Conservation (phyloP, 2,329 filamentous ascomycete genomes). For the Dryadomyces quercus-mongolicae region DNA sequence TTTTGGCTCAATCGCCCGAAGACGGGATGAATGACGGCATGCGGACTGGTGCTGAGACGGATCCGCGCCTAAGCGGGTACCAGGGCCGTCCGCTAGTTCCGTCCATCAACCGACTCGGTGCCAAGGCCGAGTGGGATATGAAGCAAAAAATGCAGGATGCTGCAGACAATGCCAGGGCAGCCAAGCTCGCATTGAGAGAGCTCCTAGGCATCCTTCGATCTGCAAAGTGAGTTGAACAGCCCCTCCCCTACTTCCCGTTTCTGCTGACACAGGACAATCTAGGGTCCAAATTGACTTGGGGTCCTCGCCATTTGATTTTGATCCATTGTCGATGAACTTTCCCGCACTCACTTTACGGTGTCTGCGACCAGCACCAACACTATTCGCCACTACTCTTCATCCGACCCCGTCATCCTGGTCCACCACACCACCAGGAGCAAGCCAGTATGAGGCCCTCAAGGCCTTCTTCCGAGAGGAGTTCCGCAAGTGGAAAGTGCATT, state of each 20-base stretch:
- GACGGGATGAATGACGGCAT: slow-evolving; percentile 16
- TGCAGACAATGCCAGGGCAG: slow-evolving; percentile 66
- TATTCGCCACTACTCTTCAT: slow-evolving; percentile 73
- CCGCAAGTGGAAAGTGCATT: slow-evolving; percentile 47
- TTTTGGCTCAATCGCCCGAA: slow-evolving; percentile 40
- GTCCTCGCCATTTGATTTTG: slow-evolving; percentile 61
- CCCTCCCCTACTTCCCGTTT: not conserved
- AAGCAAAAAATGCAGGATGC: slow-evolving; percentile 56
- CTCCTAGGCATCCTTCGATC: slow-evolving; percentile 70
- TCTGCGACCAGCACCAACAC: slow-evolving; percentile 65
- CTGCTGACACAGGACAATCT: not conserved
- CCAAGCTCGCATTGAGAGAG: slow-evolving; percentile 76
- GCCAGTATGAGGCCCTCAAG: slow-evolving; percentile 62
- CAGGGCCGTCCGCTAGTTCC: not conserved
- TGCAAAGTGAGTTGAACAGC: slow-evolving; percentile 51
- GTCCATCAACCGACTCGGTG: not conserved
- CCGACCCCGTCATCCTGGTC: slow-evolving; percentile 72
- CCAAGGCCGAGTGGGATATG: slow-evolving; percentile 49
- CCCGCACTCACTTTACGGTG: slow-evolving; percentile 74
- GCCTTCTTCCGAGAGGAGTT: slow-evolving; percentile 57
- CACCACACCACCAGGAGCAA: slow-evolving; percentile 58
- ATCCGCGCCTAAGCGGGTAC: not conserved
- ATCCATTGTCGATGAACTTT: slow-evolving; percentile 75
- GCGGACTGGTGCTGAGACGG: slow-evolving; percentile 7
- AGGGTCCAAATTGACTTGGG: slow-evolving; percentile 35